Conservation (phyloP, 495 filamentous ascomycete species). For the Saxophila tyrrhenica region DNA sequence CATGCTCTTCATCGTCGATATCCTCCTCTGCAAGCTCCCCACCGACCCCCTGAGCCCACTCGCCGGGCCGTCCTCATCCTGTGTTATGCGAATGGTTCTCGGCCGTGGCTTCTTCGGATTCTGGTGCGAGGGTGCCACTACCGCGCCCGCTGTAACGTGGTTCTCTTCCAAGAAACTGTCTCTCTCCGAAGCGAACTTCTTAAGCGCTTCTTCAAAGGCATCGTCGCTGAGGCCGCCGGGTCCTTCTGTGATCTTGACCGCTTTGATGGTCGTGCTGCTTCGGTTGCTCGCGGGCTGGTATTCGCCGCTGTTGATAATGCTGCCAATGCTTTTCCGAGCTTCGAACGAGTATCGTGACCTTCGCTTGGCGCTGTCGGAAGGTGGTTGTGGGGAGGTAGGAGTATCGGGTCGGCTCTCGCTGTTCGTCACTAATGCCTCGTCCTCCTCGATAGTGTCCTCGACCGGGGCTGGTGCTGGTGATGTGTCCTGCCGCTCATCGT, state of each 20-base stretch:
- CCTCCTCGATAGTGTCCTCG: conserved; percentile 73
- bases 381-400: conserved; percentile 5
- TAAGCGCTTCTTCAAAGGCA: conserved; percentile 83
- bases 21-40: conserved; percentile 73
- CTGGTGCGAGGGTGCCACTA: conserved; percentile 32
- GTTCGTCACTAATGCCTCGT: conserved; percentile 37
- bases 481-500: conserved; percentile 35
- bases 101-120: conserved; percentile 53
- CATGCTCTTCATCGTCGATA: conserved; percentile 93
- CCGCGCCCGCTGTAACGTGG: conserved; percentile 74
- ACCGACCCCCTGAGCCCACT: conserved; percentile 39
- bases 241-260: conserved; percentile 24
- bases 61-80: conserved; percentile 52
- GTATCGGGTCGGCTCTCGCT: conserved; percentile 43
- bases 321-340: conserved; percentile 52
- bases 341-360: conserved; percentile 54
- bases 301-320: conserved; percentile 39
- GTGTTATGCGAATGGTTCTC: conserved; percentile 68
- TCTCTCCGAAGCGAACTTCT: conserved; percentile 88
- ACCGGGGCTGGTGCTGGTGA: conserved; percentile 41
- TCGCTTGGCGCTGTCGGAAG: conserved; percentile 46
- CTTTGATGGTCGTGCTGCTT: conserved; percentile 76
- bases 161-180: conserved; percentile 90
- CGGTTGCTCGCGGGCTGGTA: conserved; percentile 60
- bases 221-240: conserved; percentile 44